Conservation (phyloP, 345 rosid genomes). For the Adansonia digitata region DNA sequence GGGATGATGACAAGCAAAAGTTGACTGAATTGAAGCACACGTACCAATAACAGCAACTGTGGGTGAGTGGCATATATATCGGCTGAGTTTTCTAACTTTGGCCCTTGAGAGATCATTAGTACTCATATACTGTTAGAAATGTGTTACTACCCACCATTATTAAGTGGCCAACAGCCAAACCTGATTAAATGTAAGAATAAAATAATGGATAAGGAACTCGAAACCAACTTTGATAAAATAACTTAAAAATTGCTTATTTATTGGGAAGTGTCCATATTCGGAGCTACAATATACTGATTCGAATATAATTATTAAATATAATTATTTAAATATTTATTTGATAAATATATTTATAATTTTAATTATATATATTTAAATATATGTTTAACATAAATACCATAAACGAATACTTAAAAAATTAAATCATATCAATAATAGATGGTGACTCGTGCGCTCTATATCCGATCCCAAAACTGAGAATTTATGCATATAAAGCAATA, state of each 20-base stretch:
- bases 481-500: slow-evolving; percentile 30
- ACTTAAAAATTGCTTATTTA: slow-evolving; percentile 25
- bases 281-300: too few species aligned
- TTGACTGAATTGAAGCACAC: slow-evolving; percentile 12
- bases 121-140: not conserved
- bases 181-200: slow-evolving; percentile 33
- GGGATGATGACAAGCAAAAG: slow-evolving; percentile 1
- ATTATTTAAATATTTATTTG: too few species aligned
- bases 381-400: too few species aligned
- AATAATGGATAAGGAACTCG: slow-evolving; percentile 23
- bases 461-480: slow-evolving; percentile 38
- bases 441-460: slow-evolving; percentile 10
- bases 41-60: slow-evolving; percentile 10
- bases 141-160: slow-evolving; percentile 16
- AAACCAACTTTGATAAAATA: slow-evolving; percentile 6
- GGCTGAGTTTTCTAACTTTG: slow-evolving; percentile 11
- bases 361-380: too few species aligned
- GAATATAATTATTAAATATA: too few species aligned
- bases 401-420: too few species aligned
- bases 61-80: slow-evolving; percentile 10
- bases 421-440: too few species aligned
- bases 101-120: too few species aligned
- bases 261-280: slow-evolving; percentile 18
- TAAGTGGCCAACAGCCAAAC: slow-evolving; percentile 60
- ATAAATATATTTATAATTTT: too few species aligned